Evolutionary conservation across 108 stramenopile genomes (phyloP).

Genomic region (Nitzschia putrida): DNA sequence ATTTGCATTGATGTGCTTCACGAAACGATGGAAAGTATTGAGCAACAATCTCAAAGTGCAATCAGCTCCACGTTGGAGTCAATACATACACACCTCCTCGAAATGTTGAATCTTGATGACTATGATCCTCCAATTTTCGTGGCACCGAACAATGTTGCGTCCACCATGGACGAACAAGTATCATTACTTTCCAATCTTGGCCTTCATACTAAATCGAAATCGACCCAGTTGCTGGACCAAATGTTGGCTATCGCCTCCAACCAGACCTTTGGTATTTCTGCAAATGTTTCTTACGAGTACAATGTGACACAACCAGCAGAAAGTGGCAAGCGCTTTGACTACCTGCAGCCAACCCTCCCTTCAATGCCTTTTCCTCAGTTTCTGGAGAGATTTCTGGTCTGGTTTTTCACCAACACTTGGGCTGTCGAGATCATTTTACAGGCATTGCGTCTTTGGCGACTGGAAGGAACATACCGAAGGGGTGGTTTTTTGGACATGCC

Average conservation of each 20-base stretch:
- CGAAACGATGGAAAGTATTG: slow-evolving; percentile 9
- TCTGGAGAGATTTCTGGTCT: slow-evolving; percentile 6
- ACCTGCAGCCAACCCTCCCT: slow-evolving; percentile 30
- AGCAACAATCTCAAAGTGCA: slow-evolving; percentile 10
- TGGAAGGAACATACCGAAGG: slow-evolving; percentile 27
- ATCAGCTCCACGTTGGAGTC: slow-evolving; percentile 5
- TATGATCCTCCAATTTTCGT: slow-evolving; percentile 46
- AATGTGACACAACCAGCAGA: not conserved
- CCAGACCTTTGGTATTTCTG: not conserved
- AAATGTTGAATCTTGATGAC: slow-evolving; percentile 33
- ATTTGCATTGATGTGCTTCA: slow-evolving; percentile 10
- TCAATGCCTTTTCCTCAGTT: slow-evolving; percentile 28
- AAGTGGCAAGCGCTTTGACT: slow-evolving; percentile 34
- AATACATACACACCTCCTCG: slow-evolving; percentile 11
- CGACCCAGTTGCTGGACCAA: slow-evolving; percentile 2
- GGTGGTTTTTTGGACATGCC: slow-evolving; percentile 41
- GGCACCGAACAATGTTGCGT: slow-evolving; percentile 15
- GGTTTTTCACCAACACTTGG: slow-evolving; percentile 24
- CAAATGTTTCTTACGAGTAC: not conserved
- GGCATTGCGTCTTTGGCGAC: slow-evolving; percentile 34
- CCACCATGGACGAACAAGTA: slow-evolving; percentile 17
- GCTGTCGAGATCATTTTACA: slow-evolving; percentile 47
- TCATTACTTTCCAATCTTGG: not conserved
- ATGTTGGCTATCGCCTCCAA: not conserved
- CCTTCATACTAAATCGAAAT: not conserved